A percentile compares a stretch with the other conserved stretches of the same genome.
Conservation (phyloP, 2,329 filamentous ascomycete species). For the Colletotrichum zoysiae region DNA sequence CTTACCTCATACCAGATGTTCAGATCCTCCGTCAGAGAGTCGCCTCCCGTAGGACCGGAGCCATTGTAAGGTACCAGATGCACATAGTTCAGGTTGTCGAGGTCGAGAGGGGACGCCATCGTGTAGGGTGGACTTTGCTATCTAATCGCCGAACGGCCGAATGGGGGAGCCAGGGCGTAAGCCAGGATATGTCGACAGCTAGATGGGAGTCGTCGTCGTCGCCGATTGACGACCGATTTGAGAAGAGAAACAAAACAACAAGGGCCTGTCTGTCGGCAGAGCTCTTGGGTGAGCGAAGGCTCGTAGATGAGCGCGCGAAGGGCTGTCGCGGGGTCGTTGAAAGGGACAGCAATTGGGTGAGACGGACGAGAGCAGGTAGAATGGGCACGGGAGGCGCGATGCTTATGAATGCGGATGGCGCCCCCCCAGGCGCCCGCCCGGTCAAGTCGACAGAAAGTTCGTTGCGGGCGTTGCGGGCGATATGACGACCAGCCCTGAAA, state of each 20-base stretch:
- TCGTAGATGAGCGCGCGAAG: constrained; percentile 26
- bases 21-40: constrained; percentile 75
- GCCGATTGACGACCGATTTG: background rate
- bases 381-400: constrained; percentile 36
- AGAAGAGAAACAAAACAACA: constrained; percentile 3
- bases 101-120: constrained; percentile 52
- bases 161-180: constrained; percentile 5
- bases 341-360: constrained; percentile 28
- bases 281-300: constrained; percentile 34
- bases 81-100: constrained; percentile 59
- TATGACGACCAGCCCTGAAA: constrained; percentile 37
- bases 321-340: constrained; percentile 28
- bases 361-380: background rate
- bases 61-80: constrained; percentile 72
- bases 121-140: constrained; percentile 7
- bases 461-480: constrained; percentile 42
- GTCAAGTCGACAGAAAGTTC: constrained; percentile 30
- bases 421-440: constrained; percentile 11
- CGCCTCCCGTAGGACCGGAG: constrained; percentile 73
- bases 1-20: constrained; percentile 83
- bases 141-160: constrained; percentile 32
- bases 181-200: background rate
- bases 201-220: background rate
- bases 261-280: constrained; percentile 26
- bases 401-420: constrained; percentile 40